A percentile compares a stretch with the other conserved stretches of the same genome.
These are phyloP conservation scores for Phycomyces nitens DNA, from an alignment of 192 early-diverging fungal genomes.

Conservation along the genomic window DNA sequence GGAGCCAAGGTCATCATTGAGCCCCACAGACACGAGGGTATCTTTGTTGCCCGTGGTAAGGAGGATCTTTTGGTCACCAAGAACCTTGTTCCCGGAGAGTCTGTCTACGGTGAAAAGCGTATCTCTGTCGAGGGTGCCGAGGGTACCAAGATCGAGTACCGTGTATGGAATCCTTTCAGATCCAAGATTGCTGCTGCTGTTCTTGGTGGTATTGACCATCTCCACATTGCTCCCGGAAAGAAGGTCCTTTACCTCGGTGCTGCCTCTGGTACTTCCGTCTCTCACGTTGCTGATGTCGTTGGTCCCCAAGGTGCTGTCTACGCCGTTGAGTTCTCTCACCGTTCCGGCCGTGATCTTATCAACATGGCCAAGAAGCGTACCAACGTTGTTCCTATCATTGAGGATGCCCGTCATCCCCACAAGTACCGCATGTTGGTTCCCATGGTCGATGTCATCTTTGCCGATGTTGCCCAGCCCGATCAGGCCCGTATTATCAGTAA, in stretches of 20 bases:
- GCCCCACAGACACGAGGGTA: slow-evolving; percentile 92
- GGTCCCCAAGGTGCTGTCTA: slow-evolving; percentile 98
- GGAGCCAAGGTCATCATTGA: slow-evolving; percentile 96
- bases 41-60: slow-evolving; percentile 99
- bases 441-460: slow-evolving; percentile 99
- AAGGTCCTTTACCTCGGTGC: slow-evolving; percentile 98
- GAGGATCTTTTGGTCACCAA: slow-evolving; percentile 98
- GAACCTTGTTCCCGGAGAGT: slow-evolving; percentile 96
- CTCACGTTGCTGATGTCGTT: slow-evolving; percentile 96
- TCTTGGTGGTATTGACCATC: slow-evolving; percentile 93
- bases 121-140: slow-evolving; percentile 93
- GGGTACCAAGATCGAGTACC: slow-evolving; percentile 95
- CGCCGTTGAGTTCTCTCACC: slow-evolving; percentile 99
- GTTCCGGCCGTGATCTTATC: slow-evolving; percentile 97
- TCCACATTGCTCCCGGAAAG: slow-evolving; percentile 90
- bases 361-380: slow-evolving; percentile 99
- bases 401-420: slow-evolving; percentile 99
- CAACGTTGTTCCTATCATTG: slow-evolving; percentile 98
- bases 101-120: slow-evolving; percentile 98
- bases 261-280: slow-evolving; percentile 91
- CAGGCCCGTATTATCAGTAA: slow-evolving; percentile 93
- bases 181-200: slow-evolving; percentile 98
- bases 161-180: slow-evolving; percentile 99
- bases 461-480: slow-evolving; percentile 99
- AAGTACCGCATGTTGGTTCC: slow-evolving; percentile 99